phyloP scores from a whole-genome alignment of 106 monocot species.

The Platanthera zijinensis region DNA sequence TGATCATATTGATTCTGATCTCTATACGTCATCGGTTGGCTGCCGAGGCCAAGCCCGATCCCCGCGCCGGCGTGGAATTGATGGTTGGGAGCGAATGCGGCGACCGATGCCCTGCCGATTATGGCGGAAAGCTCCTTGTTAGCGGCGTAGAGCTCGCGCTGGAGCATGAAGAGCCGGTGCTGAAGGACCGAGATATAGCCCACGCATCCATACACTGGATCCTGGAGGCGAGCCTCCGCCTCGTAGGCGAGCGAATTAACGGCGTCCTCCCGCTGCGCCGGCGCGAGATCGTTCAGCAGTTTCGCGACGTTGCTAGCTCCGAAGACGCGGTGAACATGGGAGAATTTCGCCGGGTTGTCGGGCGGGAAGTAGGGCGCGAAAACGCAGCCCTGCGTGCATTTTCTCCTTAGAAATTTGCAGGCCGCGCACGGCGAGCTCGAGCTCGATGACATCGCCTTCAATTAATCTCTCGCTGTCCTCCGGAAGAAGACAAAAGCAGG shows the following conservation, averaged over 20 bases:
- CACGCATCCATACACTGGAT: constrained; percentile 60
- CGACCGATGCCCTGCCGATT: constrained; percentile 4
- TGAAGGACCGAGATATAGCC: constrained; percentile 43
- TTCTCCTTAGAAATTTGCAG: constrained; percentile 75
- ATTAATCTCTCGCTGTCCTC: background rate
- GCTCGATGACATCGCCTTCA: constrained; percentile 13
- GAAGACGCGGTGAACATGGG: constrained; percentile 70
- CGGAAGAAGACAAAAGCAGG: background rate
- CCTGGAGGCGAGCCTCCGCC: constrained; percentile 41
- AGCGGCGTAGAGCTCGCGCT: constrained; percentile 29
- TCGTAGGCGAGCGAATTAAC: constrained; percentile 58
- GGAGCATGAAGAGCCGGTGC: constrained; percentile 21
- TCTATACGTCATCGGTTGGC: background rate
- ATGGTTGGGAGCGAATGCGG: constrained; percentile 1
- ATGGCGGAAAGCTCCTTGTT: constrained; percentile 34
- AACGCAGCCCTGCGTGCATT: constrained; percentile 70
- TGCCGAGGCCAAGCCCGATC: background rate
- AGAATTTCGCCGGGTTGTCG: constrained; percentile 60
- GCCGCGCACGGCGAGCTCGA: constrained; percentile 77
- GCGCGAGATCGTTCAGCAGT: constrained; percentile 58
- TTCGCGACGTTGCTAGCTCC: constrained; percentile 86
- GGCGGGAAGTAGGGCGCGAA: constrained; percentile 89
- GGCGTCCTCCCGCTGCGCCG: constrained; percentile 45
- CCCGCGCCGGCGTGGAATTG: constrained; percentile 1
- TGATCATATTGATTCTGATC: background rate